These are phyloP conservation scores for Globisporangium mamillatum DNA, from an alignment of 352 stramenopile species.

Conservation along the genomic window DNA sequence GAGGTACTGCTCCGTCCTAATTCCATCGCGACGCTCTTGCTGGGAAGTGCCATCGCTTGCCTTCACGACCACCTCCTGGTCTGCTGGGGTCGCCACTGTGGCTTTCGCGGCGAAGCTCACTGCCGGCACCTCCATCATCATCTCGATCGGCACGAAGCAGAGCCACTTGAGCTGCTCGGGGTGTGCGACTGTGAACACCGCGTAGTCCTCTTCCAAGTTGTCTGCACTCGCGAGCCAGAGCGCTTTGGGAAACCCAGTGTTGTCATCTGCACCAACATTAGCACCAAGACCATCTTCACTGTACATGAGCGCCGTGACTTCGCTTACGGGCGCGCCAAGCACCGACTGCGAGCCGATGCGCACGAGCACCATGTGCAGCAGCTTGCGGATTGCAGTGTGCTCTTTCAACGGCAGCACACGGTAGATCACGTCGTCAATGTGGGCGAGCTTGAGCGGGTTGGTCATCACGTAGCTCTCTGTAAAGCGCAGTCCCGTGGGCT, in stretches of 20 bases:
- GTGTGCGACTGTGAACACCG: slow-evolving; percentile 24
- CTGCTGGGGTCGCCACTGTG: background rate
- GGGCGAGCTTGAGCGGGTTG: slow-evolving; percentile 25
- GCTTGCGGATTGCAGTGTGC: background rate
- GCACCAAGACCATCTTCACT: background rate
- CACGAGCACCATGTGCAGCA: slow-evolving; percentile 25
- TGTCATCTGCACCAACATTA: background rate
- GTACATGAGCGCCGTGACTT: slow-evolving; percentile 31
- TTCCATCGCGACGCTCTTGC: slow-evolving; percentile 23
- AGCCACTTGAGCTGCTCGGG: slow-evolving; percentile 28
- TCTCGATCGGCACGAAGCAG: slow-evolving; percentile 27
- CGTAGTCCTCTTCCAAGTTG: slow-evolving; percentile 23
- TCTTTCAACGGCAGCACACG: background rate
- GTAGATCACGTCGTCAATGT: slow-evolving; percentile 22
- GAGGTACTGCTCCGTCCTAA: slow-evolving; percentile 30
- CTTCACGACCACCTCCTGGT: background rate
- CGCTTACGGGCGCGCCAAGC: slow-evolving; percentile 24
- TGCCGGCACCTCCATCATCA: slow-evolving; percentile 41
- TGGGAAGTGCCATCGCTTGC: background rate
- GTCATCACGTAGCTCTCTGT: slow-evolving; percentile 35
- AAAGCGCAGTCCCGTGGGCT: slow-evolving; percentile 36
- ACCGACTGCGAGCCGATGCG: slow-evolving; percentile 31
- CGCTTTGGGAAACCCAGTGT: slow-evolving; percentile 27
- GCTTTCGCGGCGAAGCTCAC: slow-evolving; percentile 28
- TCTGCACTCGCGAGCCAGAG: slow-evolving; percentile 29